phyloP scores from a whole-genome alignment of 2,329 filamentous ascomycete species.

The Ophiostoma himal-ulmi region DNA sequence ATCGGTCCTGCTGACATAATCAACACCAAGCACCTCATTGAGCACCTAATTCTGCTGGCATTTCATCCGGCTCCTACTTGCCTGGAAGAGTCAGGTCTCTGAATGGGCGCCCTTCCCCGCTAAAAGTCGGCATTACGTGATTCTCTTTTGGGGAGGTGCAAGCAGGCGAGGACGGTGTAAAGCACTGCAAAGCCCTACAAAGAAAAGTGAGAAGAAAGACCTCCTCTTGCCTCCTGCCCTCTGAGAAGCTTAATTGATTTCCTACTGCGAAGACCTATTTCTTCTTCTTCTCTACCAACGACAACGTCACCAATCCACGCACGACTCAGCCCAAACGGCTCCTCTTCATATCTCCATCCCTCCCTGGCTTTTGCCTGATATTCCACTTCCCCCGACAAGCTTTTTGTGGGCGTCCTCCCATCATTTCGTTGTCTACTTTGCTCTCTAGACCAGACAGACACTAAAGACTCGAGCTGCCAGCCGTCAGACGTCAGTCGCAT shows the following conservation, averaged over 20 bases:
- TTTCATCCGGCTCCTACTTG: not conserved
- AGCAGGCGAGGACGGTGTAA: not conserved
- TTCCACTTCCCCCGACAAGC: constrained; percentile 4
- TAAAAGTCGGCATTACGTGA: constrained; percentile 8
- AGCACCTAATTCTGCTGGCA: not conserved
- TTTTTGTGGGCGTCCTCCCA: constrained; percentile 10
- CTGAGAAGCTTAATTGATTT: not conserved
- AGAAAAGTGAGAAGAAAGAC: not conserved
- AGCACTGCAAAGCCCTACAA: not conserved
- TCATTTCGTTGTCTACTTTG: not conserved
- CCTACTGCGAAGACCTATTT: not conserved
- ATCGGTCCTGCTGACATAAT: not conserved
- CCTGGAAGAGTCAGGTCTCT: too few relatives aligned
- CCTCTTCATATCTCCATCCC: not conserved
- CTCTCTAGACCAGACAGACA: not conserved
- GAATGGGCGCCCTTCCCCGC: constrained; percentile 3
- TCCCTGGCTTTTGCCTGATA: constrained; percentile 4
- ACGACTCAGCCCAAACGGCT: not conserved
- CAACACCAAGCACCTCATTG: not conserved
- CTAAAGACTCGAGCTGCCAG: not conserved
- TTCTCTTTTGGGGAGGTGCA: constrained; percentile 16
- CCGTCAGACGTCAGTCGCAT: not conserved
- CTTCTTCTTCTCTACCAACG: not conserved
- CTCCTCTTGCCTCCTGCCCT: not conserved
- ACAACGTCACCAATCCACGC: not conserved